Evolutionary conservation across 208 protist genomes (phyloP), one percentile per base, ranked within the genome.

Genomic region (Strigomonas galati): DNA sequence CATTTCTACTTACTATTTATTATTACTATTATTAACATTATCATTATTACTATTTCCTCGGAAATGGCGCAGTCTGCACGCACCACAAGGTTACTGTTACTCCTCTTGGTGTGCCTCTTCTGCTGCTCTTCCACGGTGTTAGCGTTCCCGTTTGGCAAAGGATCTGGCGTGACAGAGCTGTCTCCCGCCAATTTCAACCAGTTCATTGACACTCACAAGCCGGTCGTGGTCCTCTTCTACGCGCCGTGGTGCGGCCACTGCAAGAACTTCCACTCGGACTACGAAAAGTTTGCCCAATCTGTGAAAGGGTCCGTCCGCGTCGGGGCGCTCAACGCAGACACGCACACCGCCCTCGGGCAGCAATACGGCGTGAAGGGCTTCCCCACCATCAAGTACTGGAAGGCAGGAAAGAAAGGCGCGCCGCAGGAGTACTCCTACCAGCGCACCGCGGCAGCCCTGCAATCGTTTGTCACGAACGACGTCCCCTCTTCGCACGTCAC

Each of bases 181-280:
- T 92, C 78, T 0, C 80, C 85, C 0, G 52, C 70, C 1, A 87
- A 72, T 4, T 71, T 97, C 24, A 40, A 56, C 27, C 21, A n/a
- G 0, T 97, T 95, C 67, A 59, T 95, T 0, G 67, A 84, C n/a
- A 79, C 89, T 1, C 92, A 97, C 79, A 97, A 97, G 64, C 92
- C 92, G 6, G 87, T 92, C 0, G 81, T 92, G 23, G 62, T 97
- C 30, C 81, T 97, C 66, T 98, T 98, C 65, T 98, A 98, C 66
- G 93, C 93, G 23, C 92, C 94, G 62, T 98, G 96, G 97, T 99
- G 97, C 69, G 95, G 95, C 15, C 96, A 98, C 81, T 99, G 97
- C 89, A 95, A 94, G 66, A 71, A 79, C 14, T 84, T 98, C 35
- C 86, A 96, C 67, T 81, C 84, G 3, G 86, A 95, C 62, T 95